Base-by-base conservation (phyloP, 2,329 filamentous ascomycete species). In the Neodidymelliopsis sp. region DNA sequence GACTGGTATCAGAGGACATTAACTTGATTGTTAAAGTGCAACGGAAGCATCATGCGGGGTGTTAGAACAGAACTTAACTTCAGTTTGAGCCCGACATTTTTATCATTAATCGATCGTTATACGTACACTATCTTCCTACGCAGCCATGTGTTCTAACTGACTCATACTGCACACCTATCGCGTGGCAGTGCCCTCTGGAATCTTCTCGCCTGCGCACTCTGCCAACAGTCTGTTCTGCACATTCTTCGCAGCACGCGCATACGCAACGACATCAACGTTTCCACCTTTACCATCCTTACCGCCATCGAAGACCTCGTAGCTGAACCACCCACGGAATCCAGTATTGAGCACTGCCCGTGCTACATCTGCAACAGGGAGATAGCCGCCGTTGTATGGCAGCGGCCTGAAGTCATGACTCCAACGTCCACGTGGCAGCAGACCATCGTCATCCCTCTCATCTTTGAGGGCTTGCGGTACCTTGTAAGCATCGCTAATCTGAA, bases 401-500 rank as follows among this genome's bases (percentile, higher is more conserved):
- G 88, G 87, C 16, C 89, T 75, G 53, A 83, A 87, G 54, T 86
- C 84, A 69, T 88, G 84, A 60, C 87, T 91, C 89, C 89, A 92
- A 23, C 81, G 75, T 0, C 81, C 85, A 24, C 86, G 75, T 0
- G 88, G 84, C 22, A 84, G 71, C 31, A 86, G 60, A 0, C 84
- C 86, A 5, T 75, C 71, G 18, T 80, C 74, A 24, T 82, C 77
- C 0, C 68, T 60, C 33, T 80, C 70, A 4, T 77, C 73, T 16
- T 77, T 69, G 4, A 91, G 65, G 0, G 87, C 84, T 4, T 77
- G 72, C 0, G 77, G 74, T 27, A 84, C 79, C 58, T 80, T 84
- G 65, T 91, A 91, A 0, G 85, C 89, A 66, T 93, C 89, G 3
- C 83, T 87, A 42, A 92, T 85, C 66, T 92, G 89, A 2, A 92